phyloP scores from a whole-genome alignment of 805 yeast genomes.

The Metschnikowia dekortorum region DNA sequence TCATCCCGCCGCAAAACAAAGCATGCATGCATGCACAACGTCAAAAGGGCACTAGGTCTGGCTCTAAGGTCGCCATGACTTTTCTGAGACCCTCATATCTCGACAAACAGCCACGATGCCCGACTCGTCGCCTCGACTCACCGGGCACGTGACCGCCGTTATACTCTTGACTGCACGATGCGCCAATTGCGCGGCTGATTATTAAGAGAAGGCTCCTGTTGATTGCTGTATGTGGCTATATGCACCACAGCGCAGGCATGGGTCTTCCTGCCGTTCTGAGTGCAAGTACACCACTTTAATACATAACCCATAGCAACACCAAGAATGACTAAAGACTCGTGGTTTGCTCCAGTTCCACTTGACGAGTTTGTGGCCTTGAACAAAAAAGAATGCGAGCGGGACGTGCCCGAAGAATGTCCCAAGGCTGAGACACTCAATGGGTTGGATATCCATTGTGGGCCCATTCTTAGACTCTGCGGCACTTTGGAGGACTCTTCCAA shows the following conservation, averaged over 20 bases:
- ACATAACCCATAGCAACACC: neutral
- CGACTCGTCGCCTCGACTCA: no score
- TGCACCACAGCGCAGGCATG: neutral
- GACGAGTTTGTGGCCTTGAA: conserved; percentile 28
- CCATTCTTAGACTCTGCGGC: conserved; percentile 64
- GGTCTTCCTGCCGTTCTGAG: neutral
- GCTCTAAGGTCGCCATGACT: no score
- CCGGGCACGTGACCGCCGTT: neutral
- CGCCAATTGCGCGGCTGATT: conserved; percentile 2
- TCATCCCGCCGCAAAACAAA: no score
- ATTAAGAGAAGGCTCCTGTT: neutral
- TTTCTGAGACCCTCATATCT: neutral
- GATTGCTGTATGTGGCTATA: neutral
- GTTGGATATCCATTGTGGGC: conserved; percentile 66
- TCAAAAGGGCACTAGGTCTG: no score
- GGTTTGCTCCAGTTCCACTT: conserved; percentile 25
- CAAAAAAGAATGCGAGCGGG: conserved; percentile 12
- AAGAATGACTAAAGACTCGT: conserved; percentile 13
- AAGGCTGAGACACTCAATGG: conserved; percentile 23
- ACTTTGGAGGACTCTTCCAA: conserved; percentile 46
- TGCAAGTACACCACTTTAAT: neutral
- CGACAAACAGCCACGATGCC: neutral
- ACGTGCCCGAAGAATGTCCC: conserved; percentile 31
- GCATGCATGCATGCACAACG: no score
- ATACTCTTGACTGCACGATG: neutral